Evolutionary conservation across 345 rosid genomes (phyloP).

Genomic region (Citrus medica): DNA sequence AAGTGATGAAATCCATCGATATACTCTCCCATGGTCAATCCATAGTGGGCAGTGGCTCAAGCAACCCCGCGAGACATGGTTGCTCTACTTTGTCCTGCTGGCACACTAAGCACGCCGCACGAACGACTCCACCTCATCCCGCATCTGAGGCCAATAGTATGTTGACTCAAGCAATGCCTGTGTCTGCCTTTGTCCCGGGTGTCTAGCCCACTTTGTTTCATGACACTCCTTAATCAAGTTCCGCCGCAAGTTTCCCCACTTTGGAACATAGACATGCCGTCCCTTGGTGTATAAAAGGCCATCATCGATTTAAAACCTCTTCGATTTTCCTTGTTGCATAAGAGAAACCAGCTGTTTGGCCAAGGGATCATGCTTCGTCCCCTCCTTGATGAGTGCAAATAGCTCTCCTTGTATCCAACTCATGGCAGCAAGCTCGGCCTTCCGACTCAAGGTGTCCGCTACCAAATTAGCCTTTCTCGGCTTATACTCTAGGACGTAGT

Average conservation of each 20-base stretch:
- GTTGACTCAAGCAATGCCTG: too few relatives aligned
- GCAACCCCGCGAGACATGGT: fast-evolving
- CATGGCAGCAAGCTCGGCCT: neutral
- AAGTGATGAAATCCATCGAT: neutral
- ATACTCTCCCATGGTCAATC: neutral
- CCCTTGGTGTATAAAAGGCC: too few relatives aligned
- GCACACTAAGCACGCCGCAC: neutral
- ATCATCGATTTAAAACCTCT: too few relatives aligned
- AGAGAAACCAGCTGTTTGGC: neutral
- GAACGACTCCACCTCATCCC: neutral
- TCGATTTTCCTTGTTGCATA: too few relatives aligned
- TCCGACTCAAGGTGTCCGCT: neutral
- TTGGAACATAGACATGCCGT: too few relatives aligned
- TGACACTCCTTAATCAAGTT: too few relatives aligned
- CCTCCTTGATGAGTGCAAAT: fast-evolving
- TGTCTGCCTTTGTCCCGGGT: too few relatives aligned
- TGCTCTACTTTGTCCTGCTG: neutral
- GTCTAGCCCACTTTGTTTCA: too few relatives aligned
- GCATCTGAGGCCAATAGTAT: neutral
- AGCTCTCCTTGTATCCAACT: neutral
- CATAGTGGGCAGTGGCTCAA: neutral
- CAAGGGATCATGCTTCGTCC: neutral
- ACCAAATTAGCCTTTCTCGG: neutral
- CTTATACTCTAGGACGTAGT: neutral
- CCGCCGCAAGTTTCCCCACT: too few relatives aligned